phyloP scores from a whole-genome alignment of 2,329 filamentous ascomycete species.

The Talaromyces islandicus region DNA sequence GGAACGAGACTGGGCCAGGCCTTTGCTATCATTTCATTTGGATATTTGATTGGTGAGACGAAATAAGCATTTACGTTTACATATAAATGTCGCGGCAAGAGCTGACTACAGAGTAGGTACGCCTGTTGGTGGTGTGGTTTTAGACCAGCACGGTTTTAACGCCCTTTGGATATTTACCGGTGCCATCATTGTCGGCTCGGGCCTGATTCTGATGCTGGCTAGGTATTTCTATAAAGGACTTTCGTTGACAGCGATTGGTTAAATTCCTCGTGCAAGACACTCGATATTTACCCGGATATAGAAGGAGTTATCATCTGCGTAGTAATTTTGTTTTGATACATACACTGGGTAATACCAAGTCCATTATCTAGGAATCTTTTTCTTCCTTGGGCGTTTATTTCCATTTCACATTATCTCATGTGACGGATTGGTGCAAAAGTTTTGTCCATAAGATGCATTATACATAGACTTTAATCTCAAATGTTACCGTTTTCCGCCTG shows the following conservation, averaged over 20 bases:
- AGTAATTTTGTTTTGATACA: background rate
- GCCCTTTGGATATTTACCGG: slow-evolving; percentile 5
- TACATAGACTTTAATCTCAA: background rate
- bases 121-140: slow-evolving; percentile 6
- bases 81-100: background rate
- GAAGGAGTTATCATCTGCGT: background rate
- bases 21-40: slow-evolving; percentile 4
- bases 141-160: slow-evolving; percentile 4
- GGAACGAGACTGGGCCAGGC: slow-evolving; percentile 5
- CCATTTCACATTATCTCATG: background rate
- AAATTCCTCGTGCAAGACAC: background rate
- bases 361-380: background rate
- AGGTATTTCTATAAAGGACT: background rate
- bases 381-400: background rate
- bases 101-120: slow-evolving; percentile 1
- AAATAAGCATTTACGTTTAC: background rate
- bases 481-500: background rate
- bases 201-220: background rate
- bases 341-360: background rate
- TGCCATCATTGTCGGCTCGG: background rate
- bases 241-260: background rate
- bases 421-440: background rate
- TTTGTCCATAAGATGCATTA: background rate
- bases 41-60: slow-evolving; percentile 6
- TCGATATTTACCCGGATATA: background rate